Conservation (phyloP, 352 stramenopile species). For the Plasmopara viticola region DNA sequence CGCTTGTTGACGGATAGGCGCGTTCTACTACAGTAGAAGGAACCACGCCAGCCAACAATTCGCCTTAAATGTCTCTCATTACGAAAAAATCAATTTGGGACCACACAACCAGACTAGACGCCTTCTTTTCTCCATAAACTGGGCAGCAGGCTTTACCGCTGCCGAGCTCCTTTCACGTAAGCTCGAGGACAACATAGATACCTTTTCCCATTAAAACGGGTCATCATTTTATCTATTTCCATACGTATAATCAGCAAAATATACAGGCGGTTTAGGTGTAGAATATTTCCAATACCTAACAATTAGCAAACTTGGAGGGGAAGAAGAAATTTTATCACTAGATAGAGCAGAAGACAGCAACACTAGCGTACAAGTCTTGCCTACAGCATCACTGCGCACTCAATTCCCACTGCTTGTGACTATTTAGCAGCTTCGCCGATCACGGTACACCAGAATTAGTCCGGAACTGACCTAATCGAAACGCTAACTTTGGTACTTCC, state of each 20-base stretch:
- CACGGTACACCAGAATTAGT: constrained; percentile 2
- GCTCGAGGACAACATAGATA: not conserved
- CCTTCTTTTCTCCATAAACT: no score
- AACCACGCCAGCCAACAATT: no score
- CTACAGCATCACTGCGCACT: not conserved
- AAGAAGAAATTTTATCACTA: constrained; percentile 23
- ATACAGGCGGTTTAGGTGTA: constrained; percentile 10
- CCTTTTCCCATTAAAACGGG: not conserved
- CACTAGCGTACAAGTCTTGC: constrained; percentile 7
- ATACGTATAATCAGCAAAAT: constrained; percentile 3
- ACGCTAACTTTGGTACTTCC: not conserved
- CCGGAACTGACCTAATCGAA: not conserved
- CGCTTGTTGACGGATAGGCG: no score
- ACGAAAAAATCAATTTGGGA: no score
- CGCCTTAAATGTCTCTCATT: no score
- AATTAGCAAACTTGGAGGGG: constrained; percentile 13
- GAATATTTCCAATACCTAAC: constrained; percentile 12
- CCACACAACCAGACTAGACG: no score
- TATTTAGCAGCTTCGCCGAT: constrained; percentile 2
- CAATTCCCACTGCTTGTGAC: not conserved
- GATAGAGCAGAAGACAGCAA: constrained; percentile 10
- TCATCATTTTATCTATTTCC: constrained; percentile 1
- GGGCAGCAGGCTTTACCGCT: no score
- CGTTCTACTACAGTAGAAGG: no score
- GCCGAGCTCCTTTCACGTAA: no score